These are phyloP conservation scores for Microbotryum saponariae DNA, from an alignment of 1,284 basidiomycete genomes.

Conservation along the genomic window DNA sequence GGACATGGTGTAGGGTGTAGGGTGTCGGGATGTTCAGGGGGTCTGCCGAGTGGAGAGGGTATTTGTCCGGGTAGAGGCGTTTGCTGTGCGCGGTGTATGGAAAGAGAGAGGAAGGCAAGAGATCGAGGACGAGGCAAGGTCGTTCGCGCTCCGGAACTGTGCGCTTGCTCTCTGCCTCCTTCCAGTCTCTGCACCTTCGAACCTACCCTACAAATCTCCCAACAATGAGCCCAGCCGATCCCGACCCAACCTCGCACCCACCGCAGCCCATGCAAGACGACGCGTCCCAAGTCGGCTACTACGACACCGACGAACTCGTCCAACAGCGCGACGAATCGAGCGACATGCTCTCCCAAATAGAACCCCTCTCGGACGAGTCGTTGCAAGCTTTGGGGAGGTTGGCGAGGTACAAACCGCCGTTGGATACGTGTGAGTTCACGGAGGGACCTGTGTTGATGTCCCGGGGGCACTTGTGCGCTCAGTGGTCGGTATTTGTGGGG, in stretches of 20 bases:
- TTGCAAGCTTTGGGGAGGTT: constrained; percentile 20
- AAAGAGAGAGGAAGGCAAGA: too few species aligned
- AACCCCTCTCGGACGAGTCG: constrained; percentile 14
- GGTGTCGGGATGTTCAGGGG: neutral
- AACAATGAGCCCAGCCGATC: too few species aligned
- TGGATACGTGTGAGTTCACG: constrained; percentile 11
- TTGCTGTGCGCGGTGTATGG: too few species aligned
- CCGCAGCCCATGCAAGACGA: neutral
- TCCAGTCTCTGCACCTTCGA: neutral
- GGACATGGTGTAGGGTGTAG: neutral
- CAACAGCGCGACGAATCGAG: neutral
- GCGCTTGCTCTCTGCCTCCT: neutral
- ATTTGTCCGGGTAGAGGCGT: neutral
- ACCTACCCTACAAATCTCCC: neutral
- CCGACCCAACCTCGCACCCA: too few species aligned
- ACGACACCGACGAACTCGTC: neutral
- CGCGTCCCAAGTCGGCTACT: too few species aligned
- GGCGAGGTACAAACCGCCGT: constrained; percentile 21
- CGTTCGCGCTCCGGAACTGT: too few species aligned
- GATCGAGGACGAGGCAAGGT: too few species aligned
- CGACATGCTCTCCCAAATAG: constrained; percentile 2
- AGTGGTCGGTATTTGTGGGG: too few species aligned
- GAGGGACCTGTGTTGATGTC: neutral
- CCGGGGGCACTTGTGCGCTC: neutral
- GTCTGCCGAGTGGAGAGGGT: neutral